Evolutionary conservation across 352 stramenopile species (phyloP), one percentile per base, ranked within the genome.

Genomic region (Phytophthora hibernalis): DNA sequence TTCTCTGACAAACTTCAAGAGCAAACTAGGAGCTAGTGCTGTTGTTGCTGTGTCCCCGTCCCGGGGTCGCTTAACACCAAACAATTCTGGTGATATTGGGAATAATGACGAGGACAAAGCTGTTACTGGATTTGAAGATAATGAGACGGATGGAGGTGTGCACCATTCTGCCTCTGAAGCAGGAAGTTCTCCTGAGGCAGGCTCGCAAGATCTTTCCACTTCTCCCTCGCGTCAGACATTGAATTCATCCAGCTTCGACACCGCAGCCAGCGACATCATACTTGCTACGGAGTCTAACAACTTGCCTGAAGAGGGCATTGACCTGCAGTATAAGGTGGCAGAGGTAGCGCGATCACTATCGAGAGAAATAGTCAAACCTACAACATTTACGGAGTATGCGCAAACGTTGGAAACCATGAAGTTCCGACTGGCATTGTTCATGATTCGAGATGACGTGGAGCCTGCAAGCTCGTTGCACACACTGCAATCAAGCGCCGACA

Each of bases 341-440:
- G 28, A 63, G 11, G n/a, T 70, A 38, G n/a, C 52, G 22, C 56
- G 16, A n/a, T 50, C 43, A 30, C 9, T 56, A 24, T 54, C 54
- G 55, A 58, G 44, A 24, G 5, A 44, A 33, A 18, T 64, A 11
- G 0, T 42, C 5, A 77, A 66, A 9, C 47, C 51, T n/a, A 42
- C 43, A 38, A 73, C 65, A 2, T 79, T 69, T 44, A 22, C 15
- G 21, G 72, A 85, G 22, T 85, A 83, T 51, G 13, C 22, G 4
- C 63, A 71, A 40, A 22, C 31, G 5, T 31, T 82, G 8, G 64
- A 83, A 45, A 9, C 28, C 6, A 77, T 56, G 20, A 80, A 66
- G 22, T 37, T 52, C 5, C 65, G 70, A 26, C 21, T 83, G 9
- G 15, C 68, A 43, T 40, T 37, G 7, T 76, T 79, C 16, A 28